Evolutionary conservation across 192 early-diverging fungal genomes (phyloP), one percentile per base, ranked within the genome.

Genomic region (Funneliformis geosporum): DNA sequence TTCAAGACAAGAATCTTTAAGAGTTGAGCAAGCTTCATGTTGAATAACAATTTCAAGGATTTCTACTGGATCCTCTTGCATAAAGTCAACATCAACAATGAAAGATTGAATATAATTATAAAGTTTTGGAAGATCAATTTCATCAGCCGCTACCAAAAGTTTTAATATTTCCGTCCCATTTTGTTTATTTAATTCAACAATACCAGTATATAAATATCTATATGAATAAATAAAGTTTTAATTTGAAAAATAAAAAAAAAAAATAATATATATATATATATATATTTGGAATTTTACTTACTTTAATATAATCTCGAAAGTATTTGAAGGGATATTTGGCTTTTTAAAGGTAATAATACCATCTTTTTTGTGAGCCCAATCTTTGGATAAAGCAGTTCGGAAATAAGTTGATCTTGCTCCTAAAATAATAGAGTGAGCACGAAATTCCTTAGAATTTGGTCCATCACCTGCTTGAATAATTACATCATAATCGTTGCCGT

Each of bases 361-460:
- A 0, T 69, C 18, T 11, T 43, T 25, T 5, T 43, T 43, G 33
- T 33, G 33, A 33, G 33, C 33, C 33, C 33, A 33, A 42, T 69
- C 39, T n/a, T 74, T 66, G 4, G 23, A 74, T 38, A 74, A 74
- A 1, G 38, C 72, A 25, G 23, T n/a, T 46, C 25, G 7, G 25
- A 74, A 74, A n/a, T 23, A 6, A 38, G 72, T 46, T 7, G 72
- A 74, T 14, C 72, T 46, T 25, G 46, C 46, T 5, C 39, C n/a
- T 18, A 74, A 23, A 55, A 74, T 50, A n/a, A 74, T 2, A 18
- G 47, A 74, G 39, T 74, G 72, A 55, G 72, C 39, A 8, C 55
- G 72, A 74, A 74, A 74, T 50, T 21, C 44, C 59, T 74, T 44
- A 46, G 7, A 2, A 16, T 50, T 38, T 21, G 40, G 16, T 28